Evolutionary conservation across 495 filamentous ascomycete genomes (phyloP), one percentile per base, ranked within the genome.

Genomic region (Massariosphaeria phaeospora): DNA sequence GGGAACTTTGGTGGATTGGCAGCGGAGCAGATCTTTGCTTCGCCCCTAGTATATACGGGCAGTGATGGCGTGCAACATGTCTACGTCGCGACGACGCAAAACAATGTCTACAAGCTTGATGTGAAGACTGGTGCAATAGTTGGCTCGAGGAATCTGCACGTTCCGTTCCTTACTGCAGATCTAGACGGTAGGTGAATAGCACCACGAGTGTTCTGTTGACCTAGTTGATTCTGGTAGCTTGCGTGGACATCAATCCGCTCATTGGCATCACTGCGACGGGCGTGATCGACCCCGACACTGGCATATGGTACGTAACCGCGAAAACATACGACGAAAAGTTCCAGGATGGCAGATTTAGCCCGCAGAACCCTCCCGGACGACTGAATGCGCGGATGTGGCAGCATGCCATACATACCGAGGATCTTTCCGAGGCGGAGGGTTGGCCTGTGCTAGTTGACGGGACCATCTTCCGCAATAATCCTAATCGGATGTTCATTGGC

Each of bases 281-380:
- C n/a, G 69, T 77, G 15, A 78, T 79, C 36, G 76, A 79, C 59
- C 74, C 74, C 0, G 66, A 50, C 12, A 70, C 73, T 0, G 68
- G 70, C 6, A 70, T 70, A 33, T 70, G 70, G 69, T 77, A 72
- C 46, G 48, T 76, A 17, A 72, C 66, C 1, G 64, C 74, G 5
- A 76, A 76, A 47, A 74, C 72, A 6, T 75, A 76, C 58, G 46
- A 35, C 15, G 30, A 35, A 3, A 25, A 30, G 29, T 52, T 56
- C 20, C 47, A 52, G 18, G 27, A 57, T 29, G 47, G 52, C 20
- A 44, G 42, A 2, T 57, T 61, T 25, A 40, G 24, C 12, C 58
- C 60, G 5, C 30, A 41, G 11, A 41, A 44, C 12, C 36, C 42
- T 17, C 49, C 55, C 12, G 27, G 43, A 7, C 49, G 65, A 11